phyloP scores from a whole-genome alignment of 2,329 filamentous ascomycete species.

The Escovopsis sp. region DNA sequence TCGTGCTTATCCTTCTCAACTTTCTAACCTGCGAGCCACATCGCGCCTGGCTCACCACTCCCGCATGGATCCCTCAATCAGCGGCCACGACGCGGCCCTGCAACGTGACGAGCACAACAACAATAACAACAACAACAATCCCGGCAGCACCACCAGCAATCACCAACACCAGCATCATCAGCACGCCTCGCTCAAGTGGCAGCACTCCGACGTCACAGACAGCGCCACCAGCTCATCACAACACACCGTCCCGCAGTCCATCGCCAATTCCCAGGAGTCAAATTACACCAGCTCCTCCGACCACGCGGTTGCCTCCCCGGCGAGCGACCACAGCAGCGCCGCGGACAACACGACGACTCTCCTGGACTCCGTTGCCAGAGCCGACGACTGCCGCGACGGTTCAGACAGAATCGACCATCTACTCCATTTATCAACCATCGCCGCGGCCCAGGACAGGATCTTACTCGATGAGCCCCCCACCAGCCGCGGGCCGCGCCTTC shows the following conservation, averaged over 20 bases:
- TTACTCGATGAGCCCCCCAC: constrained; percentile 21
- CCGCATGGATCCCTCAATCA: constrained; percentile 1
- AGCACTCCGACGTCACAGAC: background rate
- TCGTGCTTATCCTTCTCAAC: constrained; percentile 1
- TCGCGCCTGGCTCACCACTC: background rate
- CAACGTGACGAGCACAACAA: too few relatives aligned
- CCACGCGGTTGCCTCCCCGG: constrained; percentile 15
- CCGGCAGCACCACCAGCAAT: too few relatives aligned
- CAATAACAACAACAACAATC: background rate
- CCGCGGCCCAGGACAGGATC: constrained; percentile 38
- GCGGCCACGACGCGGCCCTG: constrained; percentile 1
- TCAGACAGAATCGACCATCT: constrained; percentile 43
- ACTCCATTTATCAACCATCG: constrained; percentile 42
- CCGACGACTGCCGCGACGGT: constrained; percentile 5
- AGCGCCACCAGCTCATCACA: constrained; percentile 6
- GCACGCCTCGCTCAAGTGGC: background rate
- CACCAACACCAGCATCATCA: too few relatives aligned
- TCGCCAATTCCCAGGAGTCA: constrained; percentile 15
- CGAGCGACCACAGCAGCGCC: constrained; percentile 11
- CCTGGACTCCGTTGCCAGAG: background rate
- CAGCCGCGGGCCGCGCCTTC: constrained; percentile 59
- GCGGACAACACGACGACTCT: constrained; percentile 3
- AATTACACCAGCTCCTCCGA: constrained; percentile 13
- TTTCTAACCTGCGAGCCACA: constrained; percentile 6
- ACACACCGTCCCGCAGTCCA: constrained; percentile 7